Percentiles rank a stretch among this genome's conserved stretches.
These are phyloP conservation scores for Pharnaceum exiguum DNA, from an alignment of 148 eudicot genomes.

Conservation along the genomic window DNA sequence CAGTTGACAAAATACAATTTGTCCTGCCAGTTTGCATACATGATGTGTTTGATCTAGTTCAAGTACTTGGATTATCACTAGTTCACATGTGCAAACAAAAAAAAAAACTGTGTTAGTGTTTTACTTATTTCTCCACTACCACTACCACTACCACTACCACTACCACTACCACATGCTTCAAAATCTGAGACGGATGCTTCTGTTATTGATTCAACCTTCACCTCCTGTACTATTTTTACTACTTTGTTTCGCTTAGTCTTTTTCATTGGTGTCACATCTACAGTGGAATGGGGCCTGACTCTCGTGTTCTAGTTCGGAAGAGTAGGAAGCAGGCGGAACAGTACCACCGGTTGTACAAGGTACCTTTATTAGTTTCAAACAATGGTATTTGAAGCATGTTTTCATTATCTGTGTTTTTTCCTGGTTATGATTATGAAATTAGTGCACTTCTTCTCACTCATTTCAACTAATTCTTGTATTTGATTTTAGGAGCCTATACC, in stretches of 20 bases:
- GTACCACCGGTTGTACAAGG: conserved; percentile 80
- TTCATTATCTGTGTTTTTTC: neutral
- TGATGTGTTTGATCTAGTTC: no score
- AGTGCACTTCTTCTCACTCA: no score
- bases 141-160: no score
- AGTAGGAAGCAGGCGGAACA: conserved; percentile 99
- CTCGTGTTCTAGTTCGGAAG: conserved; percentile 90
- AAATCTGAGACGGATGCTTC: neutral
- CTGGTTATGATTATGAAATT: no score
- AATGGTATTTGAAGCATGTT: neutral
- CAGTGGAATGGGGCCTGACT: conserved; percentile 99
- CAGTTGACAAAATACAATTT: no score
- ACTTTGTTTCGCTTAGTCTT: neutral
- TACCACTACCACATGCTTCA: no score
- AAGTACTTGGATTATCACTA: no score
- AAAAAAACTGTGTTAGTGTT: no score
- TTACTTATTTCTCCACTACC: no score
- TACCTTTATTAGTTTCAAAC: conserved; percentile 15
- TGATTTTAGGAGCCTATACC: conserved; percentile 79
- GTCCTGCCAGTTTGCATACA: no score
- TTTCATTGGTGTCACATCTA: conserved; percentile 13
- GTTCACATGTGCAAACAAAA: no score
- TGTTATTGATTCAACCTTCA: neutral
- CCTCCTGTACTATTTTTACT: neutral
- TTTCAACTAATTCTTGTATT: no score